Percentiles rank a stretch among this genome's conserved stretches.
Conservation (phyloP, 179 eudicot species). For the Patellifolia procumbens region DNA sequence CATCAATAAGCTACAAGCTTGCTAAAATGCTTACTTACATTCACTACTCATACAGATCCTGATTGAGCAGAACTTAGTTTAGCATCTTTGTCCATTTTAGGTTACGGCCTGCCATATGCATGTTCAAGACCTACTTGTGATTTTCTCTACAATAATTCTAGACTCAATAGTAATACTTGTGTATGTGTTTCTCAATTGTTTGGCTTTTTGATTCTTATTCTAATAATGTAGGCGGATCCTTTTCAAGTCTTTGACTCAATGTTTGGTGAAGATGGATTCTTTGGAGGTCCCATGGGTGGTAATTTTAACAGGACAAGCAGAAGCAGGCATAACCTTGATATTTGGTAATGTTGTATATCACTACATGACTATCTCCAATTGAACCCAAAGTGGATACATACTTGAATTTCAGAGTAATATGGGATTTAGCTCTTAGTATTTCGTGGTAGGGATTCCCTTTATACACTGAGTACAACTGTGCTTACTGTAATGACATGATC, state of each 20-base stretch:
- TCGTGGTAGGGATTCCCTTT: background rate
- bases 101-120: background rate
- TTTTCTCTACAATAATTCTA: background rate
- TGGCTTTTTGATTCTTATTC: constrained; percentile 3
- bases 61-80: background rate
- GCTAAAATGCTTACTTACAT: background rate
- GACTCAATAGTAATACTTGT: too few relatives aligned
- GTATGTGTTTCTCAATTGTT: background rate
- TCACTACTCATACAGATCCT: background rate
- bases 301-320: constrained; percentile 45
- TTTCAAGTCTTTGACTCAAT: constrained; percentile 69
- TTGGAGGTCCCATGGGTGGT: constrained; percentile 53
- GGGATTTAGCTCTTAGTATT: background rate
- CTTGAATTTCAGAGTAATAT: background rate
- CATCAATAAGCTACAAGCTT: background rate
- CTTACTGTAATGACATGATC: background rate
- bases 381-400: background rate
- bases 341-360: constrained; percentile 49
- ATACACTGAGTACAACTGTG: background rate
- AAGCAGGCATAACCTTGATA: constrained; percentile 57
- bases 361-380: background rate
- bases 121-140: background rate
- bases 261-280: constrained; percentile 70
- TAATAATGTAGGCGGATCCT: constrained; percentile 61
- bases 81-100: background rate